Percentiles rank a stretch among this genome's conserved stretches.
Conservation (phyloP, 106 monocot species). For the Phalaenopsis aphrodite region DNA sequence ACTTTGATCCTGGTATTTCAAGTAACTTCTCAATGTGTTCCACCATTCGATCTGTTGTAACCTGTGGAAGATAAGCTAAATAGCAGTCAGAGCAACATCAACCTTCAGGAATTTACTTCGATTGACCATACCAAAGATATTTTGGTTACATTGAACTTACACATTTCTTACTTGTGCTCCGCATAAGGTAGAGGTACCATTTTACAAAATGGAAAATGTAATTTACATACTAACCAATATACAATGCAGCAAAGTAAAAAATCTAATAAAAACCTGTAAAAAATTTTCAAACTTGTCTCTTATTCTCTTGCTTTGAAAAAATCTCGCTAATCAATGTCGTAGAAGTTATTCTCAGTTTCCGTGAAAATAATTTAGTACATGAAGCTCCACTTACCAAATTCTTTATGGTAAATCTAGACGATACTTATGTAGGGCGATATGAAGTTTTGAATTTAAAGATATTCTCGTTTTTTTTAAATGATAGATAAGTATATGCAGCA, state of each 20-base stretch:
- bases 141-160: background rate
- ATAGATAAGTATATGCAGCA: background rate
- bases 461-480: background rate
- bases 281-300: background rate
- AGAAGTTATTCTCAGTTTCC: background rate
- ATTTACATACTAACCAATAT: background rate
- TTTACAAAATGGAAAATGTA: background rate
- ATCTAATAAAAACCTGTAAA: background rate
- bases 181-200: background rate
- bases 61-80: slow-evolving; percentile 32
- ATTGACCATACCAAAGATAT: background rate
- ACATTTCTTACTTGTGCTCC: background rate
- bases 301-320: background rate
- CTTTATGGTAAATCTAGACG: background rate
- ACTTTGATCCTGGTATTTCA: slow-evolving; percentile 79
- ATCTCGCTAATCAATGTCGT: background rate
- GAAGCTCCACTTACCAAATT: background rate
- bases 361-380: background rate
- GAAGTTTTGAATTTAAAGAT: background rate
- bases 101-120: background rate
- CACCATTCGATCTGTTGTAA: slow-evolving; percentile 82
- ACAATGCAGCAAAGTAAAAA: background rate
- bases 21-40: slow-evolving; percentile 73
- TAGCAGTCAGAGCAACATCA: background rate
- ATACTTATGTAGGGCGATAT: background rate